These are phyloP conservation scores for Glycine soja DNA, from an alignment of 306 rosid species.

Conservation along the genomic window DNA sequence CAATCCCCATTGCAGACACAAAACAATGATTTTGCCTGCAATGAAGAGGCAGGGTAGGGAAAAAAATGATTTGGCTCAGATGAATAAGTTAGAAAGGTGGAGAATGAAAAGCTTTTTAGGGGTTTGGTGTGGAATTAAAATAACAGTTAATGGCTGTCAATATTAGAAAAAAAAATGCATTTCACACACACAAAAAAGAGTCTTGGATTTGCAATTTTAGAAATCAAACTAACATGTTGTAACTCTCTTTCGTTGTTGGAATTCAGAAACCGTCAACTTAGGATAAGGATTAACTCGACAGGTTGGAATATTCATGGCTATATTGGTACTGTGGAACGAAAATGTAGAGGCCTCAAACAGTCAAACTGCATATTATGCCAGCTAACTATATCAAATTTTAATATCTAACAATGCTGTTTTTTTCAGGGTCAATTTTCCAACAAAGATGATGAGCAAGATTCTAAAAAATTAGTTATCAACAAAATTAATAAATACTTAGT, in stretches of 20 bases:
- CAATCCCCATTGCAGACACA: constrained; percentile 64
- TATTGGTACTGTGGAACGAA: neutral
- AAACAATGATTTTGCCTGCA: neutral
- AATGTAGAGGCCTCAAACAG: constrained; percentile 23
- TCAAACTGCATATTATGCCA: constrained; percentile 9
- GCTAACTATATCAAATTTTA: neutral
- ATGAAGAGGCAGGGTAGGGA: neutral
- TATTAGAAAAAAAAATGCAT: constrained; percentile 37
- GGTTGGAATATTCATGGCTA: constrained; percentile 13
- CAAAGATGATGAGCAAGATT: too few species aligned
- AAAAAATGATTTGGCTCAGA: neutral
- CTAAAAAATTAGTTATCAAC: too few species aligned
- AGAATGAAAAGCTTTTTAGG: constrained; percentile 31
- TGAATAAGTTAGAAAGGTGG: neutral
- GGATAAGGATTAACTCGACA: neutral
- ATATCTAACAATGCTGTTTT: neutral
- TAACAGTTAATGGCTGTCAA: constrained; percentile 41
- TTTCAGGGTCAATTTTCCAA: too few species aligned
- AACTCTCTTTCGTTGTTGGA: too few species aligned
- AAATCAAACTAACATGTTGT: constrained; percentile 3
- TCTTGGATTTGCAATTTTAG: constrained; percentile 29
- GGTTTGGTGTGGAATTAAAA: constrained; percentile 33
- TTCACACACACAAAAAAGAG: neutral
- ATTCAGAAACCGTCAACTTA: constrained; percentile 33
- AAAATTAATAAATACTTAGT: too few species aligned